Evolutionary conservation across 2,329 filamentous ascomycete genomes (phyloP), one percentile per base, ranked within the genome.

Genomic region (Fusarium protoensiforme): DNA sequence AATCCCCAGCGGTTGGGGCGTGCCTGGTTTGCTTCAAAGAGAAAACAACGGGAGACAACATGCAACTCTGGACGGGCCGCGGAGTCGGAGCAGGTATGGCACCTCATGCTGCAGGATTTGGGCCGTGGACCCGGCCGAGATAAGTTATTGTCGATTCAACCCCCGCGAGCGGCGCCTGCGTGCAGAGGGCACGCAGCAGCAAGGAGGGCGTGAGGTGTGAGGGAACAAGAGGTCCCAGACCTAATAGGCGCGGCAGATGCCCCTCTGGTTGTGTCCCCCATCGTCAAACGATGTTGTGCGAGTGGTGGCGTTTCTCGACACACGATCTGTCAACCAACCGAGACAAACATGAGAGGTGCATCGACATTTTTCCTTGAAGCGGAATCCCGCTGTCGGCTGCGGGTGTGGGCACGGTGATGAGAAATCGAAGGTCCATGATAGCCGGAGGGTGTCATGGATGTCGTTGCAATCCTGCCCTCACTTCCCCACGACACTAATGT

Each of bases 41-140:
- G 72, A 56, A 53, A 75, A 73, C 67, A 75, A 61, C 39, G 27
- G 54, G 70, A 75, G 73, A 72, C 39, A 57, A 67, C 46, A 36
- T 65, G 22, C 35, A n/a, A 39, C 35, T 33, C 9, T 14, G 64
- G 41, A 65, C 56, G 27, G 51, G 24, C 53, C 66, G 69, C 66
- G 72, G 72, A 62, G 54, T 68, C 67, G 72, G 72, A 68, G 29
- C 60, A 61, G 53, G 66, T 41, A 43, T 53, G 73, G 39, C 54
- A 53, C 61, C 35, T 33, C 46, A 46, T 68, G 64, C 61, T 39
- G 59, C 67, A 66, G 65, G 46, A 60, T 20, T 69, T 59, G 14
- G 35, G 31, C 58, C 65, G 63, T 35, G 29, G n/a, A 61, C 57
- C 74, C 68, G 63, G 68, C 63, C 71, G 65, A 73, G 71, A 66